phyloP scores from a whole-genome alignment of 495 filamentous ascomycete genomes.

The Niebla homalea region DNA sequence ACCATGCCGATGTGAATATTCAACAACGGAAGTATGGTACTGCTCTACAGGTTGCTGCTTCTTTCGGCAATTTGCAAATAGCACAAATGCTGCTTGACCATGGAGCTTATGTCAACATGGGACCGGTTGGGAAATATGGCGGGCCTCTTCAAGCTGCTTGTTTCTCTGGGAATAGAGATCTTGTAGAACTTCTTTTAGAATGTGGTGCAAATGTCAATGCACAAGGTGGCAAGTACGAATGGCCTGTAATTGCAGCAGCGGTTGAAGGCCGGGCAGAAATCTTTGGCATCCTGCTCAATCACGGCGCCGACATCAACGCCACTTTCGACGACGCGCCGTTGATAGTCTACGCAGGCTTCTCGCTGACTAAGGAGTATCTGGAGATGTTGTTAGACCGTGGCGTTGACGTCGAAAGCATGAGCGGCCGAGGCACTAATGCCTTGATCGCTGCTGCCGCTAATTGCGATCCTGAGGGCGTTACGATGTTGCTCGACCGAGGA shows the following conservation, averaged over 20 bases:
- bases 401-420: conserved; percentile 22
- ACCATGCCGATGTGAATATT: conserved; percentile 13
- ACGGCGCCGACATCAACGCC: conserved; percentile 10
- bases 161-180: conserved; percentile 1
- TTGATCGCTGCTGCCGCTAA: conserved; percentile 1
- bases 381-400: conserved; percentile 32
- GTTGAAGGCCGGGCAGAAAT: not conserved
- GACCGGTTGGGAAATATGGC: conserved; percentile 7
- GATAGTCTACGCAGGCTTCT: conserved; percentile 7
- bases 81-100: conserved; percentile 16
- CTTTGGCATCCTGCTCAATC: conserved; percentile 7
- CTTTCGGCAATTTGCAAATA: conserved; percentile 6
- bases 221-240: not conserved
- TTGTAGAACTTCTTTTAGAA: conserved; percentile 7
- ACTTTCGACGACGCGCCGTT: not conserved
- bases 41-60: conserved; percentile 20
- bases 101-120: conserved; percentile 20
- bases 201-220: conserved; percentile 12
- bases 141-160: conserved; percentile 22
- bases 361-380: conserved; percentile 14
- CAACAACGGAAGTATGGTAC: conserved; percentile 14
- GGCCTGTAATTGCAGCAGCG: conserved; percentile 13
- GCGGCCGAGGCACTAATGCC: conserved; percentile 1
- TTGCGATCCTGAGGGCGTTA: conserved; percentile 3
- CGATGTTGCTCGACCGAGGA: conserved; percentile 2